Percentiles rank a stretch among this genome's conserved stretches.
These are phyloP conservation scores for Nakaseomyces delphensis DNA, from an alignment of 1,139 yeast genomes.

Conservation along the genomic window DNA sequence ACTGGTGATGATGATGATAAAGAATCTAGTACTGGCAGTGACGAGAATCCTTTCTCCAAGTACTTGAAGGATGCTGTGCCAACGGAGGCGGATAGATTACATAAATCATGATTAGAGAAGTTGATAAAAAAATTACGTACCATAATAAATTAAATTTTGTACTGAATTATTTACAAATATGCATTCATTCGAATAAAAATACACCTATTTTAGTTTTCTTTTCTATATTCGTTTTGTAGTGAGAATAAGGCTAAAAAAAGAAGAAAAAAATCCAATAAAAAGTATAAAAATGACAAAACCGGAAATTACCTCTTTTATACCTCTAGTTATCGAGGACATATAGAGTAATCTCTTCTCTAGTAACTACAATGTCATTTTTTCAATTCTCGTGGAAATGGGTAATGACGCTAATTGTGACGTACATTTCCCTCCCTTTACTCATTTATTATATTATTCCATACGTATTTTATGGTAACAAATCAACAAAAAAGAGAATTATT, in stretches of 20 bases:
- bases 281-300: no score
- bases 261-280: no score
- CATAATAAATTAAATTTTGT: no score
- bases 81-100: constrained; percentile 28
- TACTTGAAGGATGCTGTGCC: constrained; percentile 36
- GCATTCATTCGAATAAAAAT: no score
- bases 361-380: not conserved
- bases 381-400: constrained; percentile 15
- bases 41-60: constrained; percentile 32
- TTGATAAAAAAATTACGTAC: no score
- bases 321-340: not conserved
- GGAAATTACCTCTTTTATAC: no score
- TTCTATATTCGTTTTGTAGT: no score
- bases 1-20: constrained; percentile 11
- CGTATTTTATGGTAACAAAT: constrained; percentile 28
- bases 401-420: constrained; percentile 28
- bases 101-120: constrained; percentile 15
- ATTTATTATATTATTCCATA: constrained; percentile 32
- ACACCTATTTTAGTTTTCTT: no score
- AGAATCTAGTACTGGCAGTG: constrained; percentile 7
- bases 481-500: constrained; percentile 46
- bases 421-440: constrained; percentile 33
- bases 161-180: no score
- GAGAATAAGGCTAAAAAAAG: no score
- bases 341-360: not conserved